These are phyloP conservation scores for Coffea canephora DNA, from an alignment of 257 asterid species.

Conservation along the genomic window DNA sequence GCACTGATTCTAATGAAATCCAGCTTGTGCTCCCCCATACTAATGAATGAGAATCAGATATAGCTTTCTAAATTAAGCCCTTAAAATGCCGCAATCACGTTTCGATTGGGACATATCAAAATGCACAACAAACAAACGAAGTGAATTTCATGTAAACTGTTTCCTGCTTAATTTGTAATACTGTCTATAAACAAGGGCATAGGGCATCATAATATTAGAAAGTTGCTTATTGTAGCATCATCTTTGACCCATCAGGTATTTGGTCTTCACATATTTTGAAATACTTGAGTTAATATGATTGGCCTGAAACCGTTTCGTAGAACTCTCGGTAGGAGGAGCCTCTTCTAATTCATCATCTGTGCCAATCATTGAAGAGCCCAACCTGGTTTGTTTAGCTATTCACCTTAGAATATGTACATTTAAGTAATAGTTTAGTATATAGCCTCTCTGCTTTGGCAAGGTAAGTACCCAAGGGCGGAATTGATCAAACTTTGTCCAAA, in stretches of 20 bases:
- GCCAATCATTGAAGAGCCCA: background rate
- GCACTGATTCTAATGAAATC: background rate
- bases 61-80: background rate
- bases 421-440: background rate
- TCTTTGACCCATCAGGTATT: conserved; percentile 2
- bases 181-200: background rate
- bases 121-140: background rate
- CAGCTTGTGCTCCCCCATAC: background rate
- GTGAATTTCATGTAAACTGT: background rate
- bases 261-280: background rate
- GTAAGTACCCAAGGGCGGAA: background rate
- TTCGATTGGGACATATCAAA: background rate
- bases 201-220: background rate
- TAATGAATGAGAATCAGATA: background rate
- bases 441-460: background rate
- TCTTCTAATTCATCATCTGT: conserved; percentile 11
- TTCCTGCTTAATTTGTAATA: background rate
- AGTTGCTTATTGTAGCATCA: background rate
- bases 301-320: conserved; percentile 3
- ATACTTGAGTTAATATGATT: background rate
- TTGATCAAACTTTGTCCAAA: conserved; percentile 16
- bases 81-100: background rate
- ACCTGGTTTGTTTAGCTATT: background rate
- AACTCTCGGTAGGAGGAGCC: background rate
- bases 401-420: background rate